phyloP scores from a whole-genome alignment of 106 monocot genomes.

The Acorus calamus region DNA sequence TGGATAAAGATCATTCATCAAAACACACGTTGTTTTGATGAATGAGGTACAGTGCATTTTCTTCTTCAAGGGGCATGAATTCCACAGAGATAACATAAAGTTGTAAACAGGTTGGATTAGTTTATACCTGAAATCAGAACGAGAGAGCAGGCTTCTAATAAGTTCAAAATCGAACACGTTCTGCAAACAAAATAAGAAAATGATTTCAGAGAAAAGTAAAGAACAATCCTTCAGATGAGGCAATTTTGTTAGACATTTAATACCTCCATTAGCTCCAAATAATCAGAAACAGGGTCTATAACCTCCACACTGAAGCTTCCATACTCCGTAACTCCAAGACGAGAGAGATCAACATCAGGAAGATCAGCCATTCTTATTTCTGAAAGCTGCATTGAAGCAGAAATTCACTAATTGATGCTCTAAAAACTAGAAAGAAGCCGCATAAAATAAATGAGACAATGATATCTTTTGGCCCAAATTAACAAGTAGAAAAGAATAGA shows the following conservation, averaged over 20 bases:
- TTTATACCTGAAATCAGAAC: slow-evolving; percentile 77
- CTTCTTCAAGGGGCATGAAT: background rate
- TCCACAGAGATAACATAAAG: background rate
- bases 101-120: background rate
- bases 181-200: slow-evolving; percentile 31
- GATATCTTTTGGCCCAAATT: too few relatives aligned
- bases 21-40: too few relatives aligned
- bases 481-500: too few relatives aligned
- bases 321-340: slow-evolving; percentile 44
- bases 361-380: slow-evolving; percentile 84
- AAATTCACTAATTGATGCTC: too few relatives aligned
- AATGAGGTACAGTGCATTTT: too few relatives aligned
- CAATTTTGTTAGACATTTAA: background rate
- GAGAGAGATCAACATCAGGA: slow-evolving; percentile 75
- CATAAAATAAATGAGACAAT: too few relatives aligned
- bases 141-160: slow-evolving; percentile 63
- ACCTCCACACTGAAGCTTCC: slow-evolving; percentile 81
- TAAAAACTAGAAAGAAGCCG: too few relatives aligned
- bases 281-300: slow-evolving; percentile 86
- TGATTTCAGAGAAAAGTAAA: slow-evolving; percentile 7
- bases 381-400: slow-evolving; percentile 52
- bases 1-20: too few relatives aligned
- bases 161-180: slow-evolving; percentile 89
- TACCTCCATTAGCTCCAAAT: slow-evolving; percentile 97
- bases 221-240: background rate